Evolutionary conservation across 2,329 filamentous ascomycete genomes (phyloP), one percentile per base, ranked within the genome.

Genomic region (Trichoderma guizhouense): DNA sequence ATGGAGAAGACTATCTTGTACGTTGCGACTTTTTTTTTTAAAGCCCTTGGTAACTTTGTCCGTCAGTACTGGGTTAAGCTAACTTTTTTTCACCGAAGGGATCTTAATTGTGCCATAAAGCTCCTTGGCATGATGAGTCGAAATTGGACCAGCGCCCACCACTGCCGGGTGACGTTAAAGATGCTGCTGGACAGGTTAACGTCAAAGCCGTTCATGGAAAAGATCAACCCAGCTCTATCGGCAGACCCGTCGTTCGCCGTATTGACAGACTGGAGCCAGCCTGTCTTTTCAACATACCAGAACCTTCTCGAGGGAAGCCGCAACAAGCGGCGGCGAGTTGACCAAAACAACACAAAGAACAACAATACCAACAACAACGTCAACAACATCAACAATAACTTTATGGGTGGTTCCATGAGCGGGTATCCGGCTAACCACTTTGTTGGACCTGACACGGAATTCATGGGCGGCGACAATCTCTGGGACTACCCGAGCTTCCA

Each of bases 91-190:
- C 21, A 18, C 15, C 12, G 28, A 26, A 69, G 66, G 57, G 66
- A 69, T 62, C 66, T 69, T 21, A 69, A 69, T 28, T 69, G 66
- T 39, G 66, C 66, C 8, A 69, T 69, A 26, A 34, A 57, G 21
- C 66, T 69, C 21, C 66, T 69, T 28, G 66, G 66, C 24, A 69
- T 69, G 66, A 69, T 69, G 66, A 69, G 66, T n/a, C 57, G 66
- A 62, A 69, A 69, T 28, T 69, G 66, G 66, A 69, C 57, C 21
- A 69, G 66, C 39, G 66, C 66, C 39, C 66, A 69, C 30, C 66
- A 69, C 39, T 69, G 66, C 57, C 66, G 66, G 1, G 66, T 69
- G 39, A 69, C 66, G 28, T 58, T 69, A 5, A 69, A 62, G 57
- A 69, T 69, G 66, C 57, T 69, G 14, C 57, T 69, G 6, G 66